Percentiles rank a stretch among this genome's conserved stretches.
These are phyloP conservation scores for Gyrodon lividus DNA, from an alignment of 768 basidiomycete genomes.

Conservation along the genomic window DNA sequence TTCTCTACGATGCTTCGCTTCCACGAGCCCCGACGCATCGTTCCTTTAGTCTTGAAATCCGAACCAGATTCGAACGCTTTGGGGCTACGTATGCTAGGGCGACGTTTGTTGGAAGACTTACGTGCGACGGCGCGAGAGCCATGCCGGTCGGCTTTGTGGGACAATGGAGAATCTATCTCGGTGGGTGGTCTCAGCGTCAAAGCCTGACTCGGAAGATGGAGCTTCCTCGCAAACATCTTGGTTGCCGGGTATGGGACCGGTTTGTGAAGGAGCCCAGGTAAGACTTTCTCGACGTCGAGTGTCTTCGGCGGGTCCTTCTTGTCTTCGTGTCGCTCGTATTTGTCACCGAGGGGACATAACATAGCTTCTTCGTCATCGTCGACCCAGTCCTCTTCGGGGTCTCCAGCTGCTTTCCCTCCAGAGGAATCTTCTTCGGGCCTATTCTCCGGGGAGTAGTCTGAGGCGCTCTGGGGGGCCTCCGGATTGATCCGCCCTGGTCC, in stretches of 20 bases:
- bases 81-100: constrained; percentile 12
- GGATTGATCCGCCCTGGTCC: constrained; percentile 26
- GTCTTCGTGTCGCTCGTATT: constrained; percentile 11
- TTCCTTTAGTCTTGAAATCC: constrained; percentile 15
- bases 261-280: constrained; percentile 13
- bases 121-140: constrained; percentile 5
- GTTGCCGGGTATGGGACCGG: constrained; percentile 5
- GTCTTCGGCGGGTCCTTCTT: not conserved
- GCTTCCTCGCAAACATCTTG: constrained; percentile 21
- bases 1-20: constrained; percentile 24
- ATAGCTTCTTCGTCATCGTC: constrained; percentile 26
- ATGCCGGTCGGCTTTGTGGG: not conserved
- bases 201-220: constrained; percentile 12
- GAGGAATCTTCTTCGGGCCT: constrained; percentile 1
- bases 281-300: constrained; percentile 11
- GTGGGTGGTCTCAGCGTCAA: constrained; percentile 13
- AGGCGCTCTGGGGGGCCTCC: constrained; percentile 21
- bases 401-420: constrained; percentile 7
- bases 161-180: not conserved
- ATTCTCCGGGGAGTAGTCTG: constrained; percentile 24
- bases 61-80: constrained; percentile 8
- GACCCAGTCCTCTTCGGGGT: constrained; percentile 17
- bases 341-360: constrained; percentile 27
- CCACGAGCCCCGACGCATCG: constrained; percentile 26
- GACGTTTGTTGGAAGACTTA: constrained; percentile 14